A percentile compares a stretch with the other conserved stretches of the same genome.
Conservation (phyloP, 177 flowering plant species). For the Vitis hybrid region DNA sequence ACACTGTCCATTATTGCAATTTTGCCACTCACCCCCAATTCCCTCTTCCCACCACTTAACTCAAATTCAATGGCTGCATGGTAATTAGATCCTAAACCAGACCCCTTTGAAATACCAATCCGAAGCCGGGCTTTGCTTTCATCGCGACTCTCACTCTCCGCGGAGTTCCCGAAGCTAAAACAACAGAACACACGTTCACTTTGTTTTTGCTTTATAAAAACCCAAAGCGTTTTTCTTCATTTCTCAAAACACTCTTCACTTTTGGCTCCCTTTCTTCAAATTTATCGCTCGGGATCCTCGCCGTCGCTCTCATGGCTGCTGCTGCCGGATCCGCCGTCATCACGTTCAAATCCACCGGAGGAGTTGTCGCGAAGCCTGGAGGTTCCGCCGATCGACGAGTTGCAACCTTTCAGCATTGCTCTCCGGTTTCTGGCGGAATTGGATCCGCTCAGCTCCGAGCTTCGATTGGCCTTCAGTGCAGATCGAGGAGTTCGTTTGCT, state of each 20-base stretch:
- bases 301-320: slow-evolving; percentile 32
- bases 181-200: not conserved
- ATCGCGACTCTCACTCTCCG: slow-evolving; percentile 11
- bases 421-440: slow-evolving; percentile 11
- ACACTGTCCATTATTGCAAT: not conserved
- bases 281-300: not conserved
- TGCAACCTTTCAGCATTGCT: slow-evolving; percentile 12
- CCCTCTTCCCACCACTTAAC: not conserved
- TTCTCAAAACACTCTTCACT: slow-evolving; percentile 17
- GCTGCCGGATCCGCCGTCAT: slow-evolving; percentile 40
- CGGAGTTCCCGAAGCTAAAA: slow-evolving; percentile 22
- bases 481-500: slow-evolving; percentile 25
- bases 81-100: slow-evolving; percentile 3
- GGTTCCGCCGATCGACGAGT: slow-evolving; percentile 13
- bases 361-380: slow-evolving; percentile 6
- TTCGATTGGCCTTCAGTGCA: slow-evolving; percentile 16
- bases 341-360: slow-evolving; percentile 28
- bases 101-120: not conserved
- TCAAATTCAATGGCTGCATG: not conserved
- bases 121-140: slow-evolving; percentile 2
- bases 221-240: not conserved
- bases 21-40: not conserved
- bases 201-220: slow-evolving; percentile 10
- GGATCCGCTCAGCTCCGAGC: slow-evolving; percentile 19
- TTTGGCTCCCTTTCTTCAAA: slow-evolving; percentile 1